Base-by-base conservation (phyloP, 768 basidiomycete species). In the Tubosaeta sp. region DNA sequence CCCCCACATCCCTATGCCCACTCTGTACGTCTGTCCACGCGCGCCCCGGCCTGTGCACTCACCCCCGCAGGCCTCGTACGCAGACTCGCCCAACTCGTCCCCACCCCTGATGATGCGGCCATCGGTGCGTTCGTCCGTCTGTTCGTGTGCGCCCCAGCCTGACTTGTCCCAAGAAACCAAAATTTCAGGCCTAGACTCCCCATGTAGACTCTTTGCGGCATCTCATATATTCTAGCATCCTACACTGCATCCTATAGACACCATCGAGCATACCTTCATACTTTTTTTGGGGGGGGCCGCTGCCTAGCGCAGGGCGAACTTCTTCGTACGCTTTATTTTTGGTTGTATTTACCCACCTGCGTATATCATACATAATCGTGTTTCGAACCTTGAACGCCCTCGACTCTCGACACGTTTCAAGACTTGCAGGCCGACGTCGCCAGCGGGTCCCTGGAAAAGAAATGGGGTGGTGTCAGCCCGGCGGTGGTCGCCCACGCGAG, bases 91-190 rank as follows among this genome's bases (percentile, higher is more conserved):
- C 48, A 68, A 56, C 42, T 69, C 71, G 16, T 76, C 76, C 17
- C 67, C 75, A 13, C 75, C 77, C 10, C 52, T 83, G 55, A 82
- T 81, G 78, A 83, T 82, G 79, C 78, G 77, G 45, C 76, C 75
- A 72, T 70, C 77, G 55, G 77, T 78, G 46, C 52, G 76, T 71
- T 7, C 6, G 4, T 1, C 25, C 1, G 1, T 11, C 17, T 9
- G 13, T 12, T 1, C 42, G 1, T 27, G 4, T 42, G 38, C 22
- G 25, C 19, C 2, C 13, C 44, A 51, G 19, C 7, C 22, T 12
- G 5, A 8, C 1, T 12, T 12, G 10, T 1, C 19, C 58, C 66
- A 67, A 71, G 54, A 71, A 69, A 63, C 43, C 70, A 64, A 69
- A 69, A 71, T 69, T 71, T 19, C 57, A 65, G n/a, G 65, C 69